These are phyloP conservation scores for Leishmania tropica DNA, from an alignment of 208 protist genomes.

Conservation along the genomic window DNA sequence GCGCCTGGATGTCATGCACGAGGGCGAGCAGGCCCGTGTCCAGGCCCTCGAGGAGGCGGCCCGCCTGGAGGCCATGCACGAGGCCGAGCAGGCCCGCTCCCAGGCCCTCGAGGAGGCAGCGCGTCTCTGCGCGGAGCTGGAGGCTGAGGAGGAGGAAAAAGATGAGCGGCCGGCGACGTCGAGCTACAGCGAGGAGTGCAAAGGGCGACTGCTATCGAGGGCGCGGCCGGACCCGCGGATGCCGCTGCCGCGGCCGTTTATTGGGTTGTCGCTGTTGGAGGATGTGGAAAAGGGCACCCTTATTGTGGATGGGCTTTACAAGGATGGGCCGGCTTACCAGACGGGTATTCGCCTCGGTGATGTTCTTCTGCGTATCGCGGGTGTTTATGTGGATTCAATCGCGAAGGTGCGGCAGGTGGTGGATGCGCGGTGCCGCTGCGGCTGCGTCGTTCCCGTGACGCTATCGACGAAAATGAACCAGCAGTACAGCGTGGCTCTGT, in stretches of 20 bases:
- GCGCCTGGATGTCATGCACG: too few species aligned
- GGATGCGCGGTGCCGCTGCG: constrained; percentile 33
- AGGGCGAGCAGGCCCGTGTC: too few species aligned
- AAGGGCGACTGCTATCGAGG: constrained; percentile 9
- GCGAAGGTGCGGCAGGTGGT: constrained; percentile 40
- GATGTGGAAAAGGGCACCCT: constrained; percentile 28
- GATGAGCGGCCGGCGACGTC: background rate
- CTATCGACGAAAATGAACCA: constrained; percentile 33
- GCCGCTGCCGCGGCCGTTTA: constrained; percentile 40
- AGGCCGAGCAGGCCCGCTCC: too few species aligned
- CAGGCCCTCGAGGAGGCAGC: background rate
- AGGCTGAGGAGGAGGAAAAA: background rate
- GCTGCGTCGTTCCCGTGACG: constrained; percentile 38
- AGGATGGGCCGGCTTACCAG: constrained; percentile 52
- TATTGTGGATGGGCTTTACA: constrained; percentile 43
- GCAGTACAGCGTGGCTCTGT: constrained; percentile 48
- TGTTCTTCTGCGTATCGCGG: constrained; percentile 39
- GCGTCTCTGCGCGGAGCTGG: background rate
- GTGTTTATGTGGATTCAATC: constrained; percentile 31
- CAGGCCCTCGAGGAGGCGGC: too few species aligned
- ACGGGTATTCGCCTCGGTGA: constrained; percentile 57
- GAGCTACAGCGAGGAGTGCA: constrained; percentile 37
- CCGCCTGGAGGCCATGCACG: background rate
- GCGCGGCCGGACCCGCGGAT: background rate
- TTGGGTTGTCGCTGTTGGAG: constrained; percentile 54